A percentile compares a stretch with the other conserved stretches of the same genome.
Evolutionary conservation across 306 rosid species (phyloP).

Genomic region (Herpetospermum pedunculosum): DNA sequence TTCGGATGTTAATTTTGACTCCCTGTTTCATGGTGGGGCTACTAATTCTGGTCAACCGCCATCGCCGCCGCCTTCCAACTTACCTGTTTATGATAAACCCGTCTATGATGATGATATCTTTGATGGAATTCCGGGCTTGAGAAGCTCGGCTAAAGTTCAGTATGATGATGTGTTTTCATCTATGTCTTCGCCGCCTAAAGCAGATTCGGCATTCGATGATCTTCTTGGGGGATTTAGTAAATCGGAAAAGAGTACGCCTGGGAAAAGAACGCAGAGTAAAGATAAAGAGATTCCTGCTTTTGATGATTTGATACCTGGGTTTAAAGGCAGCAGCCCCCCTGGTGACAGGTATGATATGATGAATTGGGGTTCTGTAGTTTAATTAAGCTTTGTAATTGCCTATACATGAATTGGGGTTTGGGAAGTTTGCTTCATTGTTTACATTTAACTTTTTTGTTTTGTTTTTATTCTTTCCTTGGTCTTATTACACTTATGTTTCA

Average conservation of each 20-base stretch:
- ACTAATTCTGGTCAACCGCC: constrained; percentile 29
- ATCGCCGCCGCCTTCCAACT: constrained; percentile 33
- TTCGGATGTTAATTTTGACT: constrained; percentile 46
- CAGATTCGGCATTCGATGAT: constrained; percentile 60
- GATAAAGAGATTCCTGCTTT: constrained; percentile 38
- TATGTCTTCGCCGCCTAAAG: constrained; percentile 26
- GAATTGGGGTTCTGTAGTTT: not conserved
- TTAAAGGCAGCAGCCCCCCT: constrained; percentile 39
- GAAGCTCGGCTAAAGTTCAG: constrained; percentile 44
- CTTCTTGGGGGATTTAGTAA: constrained; percentile 76
- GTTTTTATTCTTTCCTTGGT: not conserved
- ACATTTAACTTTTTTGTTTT: not conserved
- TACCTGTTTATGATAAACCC: constrained; percentile 68
- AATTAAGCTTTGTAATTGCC: not conserved
- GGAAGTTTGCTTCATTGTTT: not conserved
- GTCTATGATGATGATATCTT: constrained; percentile 87
- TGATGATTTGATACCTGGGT: constrained; percentile 79
- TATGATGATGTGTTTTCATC: constrained; percentile 49
- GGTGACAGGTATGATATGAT: constrained; percentile 47
- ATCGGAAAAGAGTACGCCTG: constrained; percentile 40
- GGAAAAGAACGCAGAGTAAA: constrained; percentile 32
- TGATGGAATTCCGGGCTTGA: constrained; percentile 73
- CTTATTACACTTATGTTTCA: not conserved
- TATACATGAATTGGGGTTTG: not conserved
- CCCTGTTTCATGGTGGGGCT: constrained; percentile 35